Conservation (phyloP, 352 stramenopile species). For the Blastocystis sp. region DNA sequence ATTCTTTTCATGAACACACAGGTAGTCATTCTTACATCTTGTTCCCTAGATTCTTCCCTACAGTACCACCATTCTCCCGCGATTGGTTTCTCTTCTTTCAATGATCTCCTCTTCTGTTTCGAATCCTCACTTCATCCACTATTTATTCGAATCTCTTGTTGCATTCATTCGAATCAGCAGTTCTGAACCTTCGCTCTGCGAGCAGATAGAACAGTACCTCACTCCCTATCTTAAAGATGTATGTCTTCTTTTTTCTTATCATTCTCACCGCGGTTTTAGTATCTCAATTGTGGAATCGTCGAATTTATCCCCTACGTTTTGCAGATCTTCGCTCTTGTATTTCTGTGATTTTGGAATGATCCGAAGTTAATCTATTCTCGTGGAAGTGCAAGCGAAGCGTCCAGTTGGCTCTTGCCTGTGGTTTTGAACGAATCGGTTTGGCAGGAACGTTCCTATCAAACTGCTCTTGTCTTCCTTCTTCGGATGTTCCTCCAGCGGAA, state of each 20-base stretch:
- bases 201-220: constrained; percentile 25
- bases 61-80: background rate
- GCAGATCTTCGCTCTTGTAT: constrained; percentile 22
- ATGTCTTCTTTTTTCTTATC: background rate
- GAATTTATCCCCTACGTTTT: constrained; percentile 55
- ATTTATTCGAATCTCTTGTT: constrained; percentile 51
- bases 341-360: background rate
- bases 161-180: constrained; percentile 42
- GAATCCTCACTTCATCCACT: constrained; percentile 43
- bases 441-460: constrained; percentile 29
- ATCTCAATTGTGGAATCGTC: constrained; percentile 27
- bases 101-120: background rate
- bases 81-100: background rate
- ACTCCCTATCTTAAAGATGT: constrained; percentile 29
- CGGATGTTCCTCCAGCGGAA: background rate
- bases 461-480: constrained; percentile 42
- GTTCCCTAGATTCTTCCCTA: constrained; percentile 19
- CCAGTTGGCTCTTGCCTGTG: background rate
- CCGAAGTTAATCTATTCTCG: constrained; percentile 25
- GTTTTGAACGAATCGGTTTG: background rate
- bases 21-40: background rate
- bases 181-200: background rate
- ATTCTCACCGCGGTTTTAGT: background rate
- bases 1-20: constrained; percentile 35
- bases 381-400: background rate